Conservation (phyloP, 2,329 filamentous ascomycete genomes). For the Phyllosticta citrichinensis region DNA sequence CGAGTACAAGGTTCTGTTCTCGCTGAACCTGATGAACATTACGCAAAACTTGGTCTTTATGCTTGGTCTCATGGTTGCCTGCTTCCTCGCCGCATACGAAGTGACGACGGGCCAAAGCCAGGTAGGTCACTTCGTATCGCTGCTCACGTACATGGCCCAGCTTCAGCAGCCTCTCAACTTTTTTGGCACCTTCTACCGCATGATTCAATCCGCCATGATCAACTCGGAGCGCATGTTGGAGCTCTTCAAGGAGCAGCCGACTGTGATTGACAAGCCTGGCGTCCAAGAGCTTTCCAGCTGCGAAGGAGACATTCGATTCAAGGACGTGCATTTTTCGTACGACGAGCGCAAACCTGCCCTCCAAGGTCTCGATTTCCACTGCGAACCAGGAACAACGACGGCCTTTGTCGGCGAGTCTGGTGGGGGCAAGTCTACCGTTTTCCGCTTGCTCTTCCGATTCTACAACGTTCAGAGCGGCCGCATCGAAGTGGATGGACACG, state of each 20-base stretch:
- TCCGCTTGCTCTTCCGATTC: constrained; percentile 91
- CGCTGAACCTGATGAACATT: constrained; percentile 50
- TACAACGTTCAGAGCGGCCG: constrained; percentile 75
- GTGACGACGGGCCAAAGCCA: constrained; percentile 52
- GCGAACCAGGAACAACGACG: constrained; percentile 81
- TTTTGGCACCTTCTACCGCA: constrained; percentile 88
- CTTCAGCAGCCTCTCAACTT: constrained; percentile 62
- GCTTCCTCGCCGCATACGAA: constrained; percentile 60
- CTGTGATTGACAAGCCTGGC: constrained; percentile 67
- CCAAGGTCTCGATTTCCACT: constrained; percentile 74
- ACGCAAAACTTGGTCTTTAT: constrained; percentile 56
- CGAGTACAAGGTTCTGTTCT: constrained; percentile 47
- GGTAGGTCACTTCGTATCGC: constrained; percentile 58
- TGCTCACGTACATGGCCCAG: constrained; percentile 66
- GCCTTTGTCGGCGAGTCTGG: constrained; percentile 95
- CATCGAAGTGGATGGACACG: constrained; percentile 74
- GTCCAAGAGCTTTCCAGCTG: constrained; percentile 57
- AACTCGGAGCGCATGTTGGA: constrained; percentile 92
- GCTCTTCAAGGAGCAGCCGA: constrained; percentile 91
- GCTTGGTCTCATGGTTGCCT: constrained; percentile 55
- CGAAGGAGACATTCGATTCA: constrained; percentile 74
- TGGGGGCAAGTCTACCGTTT: constrained; percentile 92
- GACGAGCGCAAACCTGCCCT: constrained; percentile 78
- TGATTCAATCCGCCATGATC: constrained; percentile 94
- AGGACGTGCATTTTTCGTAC: constrained; percentile 85